Base-by-base conservation (phyloP, 441 rosid species). In the Pelargonium australe region DNA sequence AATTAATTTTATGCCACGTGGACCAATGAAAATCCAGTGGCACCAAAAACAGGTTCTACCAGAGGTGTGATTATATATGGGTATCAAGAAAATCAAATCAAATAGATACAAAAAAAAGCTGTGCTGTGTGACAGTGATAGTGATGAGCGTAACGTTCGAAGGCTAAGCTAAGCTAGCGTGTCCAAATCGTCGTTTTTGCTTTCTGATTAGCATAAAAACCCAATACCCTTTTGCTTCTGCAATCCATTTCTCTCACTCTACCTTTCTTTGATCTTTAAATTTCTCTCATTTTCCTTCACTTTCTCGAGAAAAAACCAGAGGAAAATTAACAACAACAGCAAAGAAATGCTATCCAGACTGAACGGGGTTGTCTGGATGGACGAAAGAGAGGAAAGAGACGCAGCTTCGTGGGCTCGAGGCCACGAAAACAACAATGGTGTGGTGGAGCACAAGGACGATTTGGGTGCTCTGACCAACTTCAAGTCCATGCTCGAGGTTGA, bases 401-500 rank as follows among this genome's bases (percentile, higher is more conserved):
- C 85, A 4, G 64, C 72, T 51, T 51, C 81, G 10, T 73, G 82
- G 75, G 51, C 65, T 69, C 75, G 69, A 63, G 40, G 72, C 64
- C 62, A 66, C 74, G 63, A 43, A 74, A 74, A 41, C 72, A 73
- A 60, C 80, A 78, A 25, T 63, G 34, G 45, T 64, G 49, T 76
- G 10, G 2, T 57, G 10, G 80, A 78, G 63, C 71, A 63, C 72
- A 80, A 73, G 58, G 84, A 80, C 40, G 85, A 80, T 34, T 72
- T 81, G 81, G 82, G 82, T 63, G 72, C 85, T 31, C 70, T 83
- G n/a, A 69, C 87, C 16, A 57, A 77, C 0, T 53, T 53, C 60
- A 53, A 53, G 67, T 75, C 85, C 71, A 77, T 86, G 85, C 79
- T 86, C 41, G 86, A 81, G 28, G 86, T 72, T 13, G 90, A 81